Evolutionary conservation across 495 filamentous ascomycete species (phyloP).

Genomic region (Aspergillus sclerotiicarbonarius): DNA sequence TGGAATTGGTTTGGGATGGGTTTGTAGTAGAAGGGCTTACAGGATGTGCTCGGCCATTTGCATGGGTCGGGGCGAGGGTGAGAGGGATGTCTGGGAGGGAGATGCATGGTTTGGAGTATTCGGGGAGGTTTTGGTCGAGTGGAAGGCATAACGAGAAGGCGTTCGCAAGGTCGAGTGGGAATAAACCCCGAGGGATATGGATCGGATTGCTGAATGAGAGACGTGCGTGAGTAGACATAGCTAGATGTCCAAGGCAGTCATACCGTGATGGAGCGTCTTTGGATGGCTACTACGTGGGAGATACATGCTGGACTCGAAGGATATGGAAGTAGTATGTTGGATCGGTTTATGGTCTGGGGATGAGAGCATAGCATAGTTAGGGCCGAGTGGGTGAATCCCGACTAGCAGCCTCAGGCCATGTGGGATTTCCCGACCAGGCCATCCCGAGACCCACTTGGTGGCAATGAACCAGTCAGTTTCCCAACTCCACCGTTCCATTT

Average conservation of each 20-base stretch:
- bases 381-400: constrained; percentile 4
- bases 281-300: background rate
- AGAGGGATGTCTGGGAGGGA: no score
- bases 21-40: background rate
- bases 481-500: background rate
- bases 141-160: background rate
- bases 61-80: background rate
- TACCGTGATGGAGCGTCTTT: background rate
- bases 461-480: background rate
- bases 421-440: constrained; percentile 6
- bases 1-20: no score
- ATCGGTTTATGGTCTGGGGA: no score
- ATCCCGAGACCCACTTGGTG: background rate
- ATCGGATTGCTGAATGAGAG: background rate
- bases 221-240: background rate
- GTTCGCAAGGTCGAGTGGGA: background rate
- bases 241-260: background rate
- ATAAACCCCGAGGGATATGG: background rate
- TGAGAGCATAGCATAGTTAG: constrained; percentile 1
- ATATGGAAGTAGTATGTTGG: no score
- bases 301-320: background rate
- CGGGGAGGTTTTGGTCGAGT: background rate
- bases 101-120: no score
- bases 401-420: background rate
- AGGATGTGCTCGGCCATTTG: constrained; percentile 5